Conservation (phyloP, 441 rosid genomes). For the Populus hybrid region DNA sequence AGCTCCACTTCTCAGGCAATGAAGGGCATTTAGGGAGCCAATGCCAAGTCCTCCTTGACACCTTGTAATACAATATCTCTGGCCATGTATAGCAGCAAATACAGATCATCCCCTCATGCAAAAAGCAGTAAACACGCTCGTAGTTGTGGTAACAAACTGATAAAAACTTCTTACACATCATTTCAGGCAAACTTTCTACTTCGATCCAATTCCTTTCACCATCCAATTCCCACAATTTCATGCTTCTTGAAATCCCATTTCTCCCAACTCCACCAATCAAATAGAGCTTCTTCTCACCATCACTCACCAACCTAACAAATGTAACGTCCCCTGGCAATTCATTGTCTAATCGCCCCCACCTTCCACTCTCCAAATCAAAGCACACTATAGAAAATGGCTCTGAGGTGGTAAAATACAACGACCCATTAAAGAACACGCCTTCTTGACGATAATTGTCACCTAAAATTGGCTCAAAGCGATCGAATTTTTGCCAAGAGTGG, state of each 20-base stretch:
- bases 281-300: constrained; percentile 42
- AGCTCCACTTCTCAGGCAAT: constrained; percentile 82
- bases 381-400: constrained; percentile 60
- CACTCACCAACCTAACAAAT: constrained; percentile 60
- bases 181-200: constrained; percentile 59
- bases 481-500: constrained; percentile 47
- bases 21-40: constrained; percentile 86
- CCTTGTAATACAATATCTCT: constrained; percentile 74
- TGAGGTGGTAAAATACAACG: constrained; percentile 49
- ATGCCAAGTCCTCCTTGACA: constrained; percentile 74
- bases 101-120: constrained; percentile 81
- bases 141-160: constrained; percentile 90
- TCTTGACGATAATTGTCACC: constrained; percentile 49
- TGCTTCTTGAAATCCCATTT: constrained; percentile 72
- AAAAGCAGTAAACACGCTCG: constrained; percentile 77
- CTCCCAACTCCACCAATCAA: no score
- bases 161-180: constrained; percentile 74
- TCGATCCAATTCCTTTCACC: constrained; percentile 49
- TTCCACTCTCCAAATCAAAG: constrained; percentile 44
- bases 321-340: constrained; percentile 53
- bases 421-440: constrained; percentile 56
- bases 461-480: constrained; percentile 39
- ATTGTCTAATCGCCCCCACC: constrained; percentile 34
- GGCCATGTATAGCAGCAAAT: constrained; percentile 94
- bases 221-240: constrained; percentile 64